Evolutionary conservation across 371 early-diverging fungal genomes (phyloP).

Genomic region (Apophysomyces ossiformis): DNA sequence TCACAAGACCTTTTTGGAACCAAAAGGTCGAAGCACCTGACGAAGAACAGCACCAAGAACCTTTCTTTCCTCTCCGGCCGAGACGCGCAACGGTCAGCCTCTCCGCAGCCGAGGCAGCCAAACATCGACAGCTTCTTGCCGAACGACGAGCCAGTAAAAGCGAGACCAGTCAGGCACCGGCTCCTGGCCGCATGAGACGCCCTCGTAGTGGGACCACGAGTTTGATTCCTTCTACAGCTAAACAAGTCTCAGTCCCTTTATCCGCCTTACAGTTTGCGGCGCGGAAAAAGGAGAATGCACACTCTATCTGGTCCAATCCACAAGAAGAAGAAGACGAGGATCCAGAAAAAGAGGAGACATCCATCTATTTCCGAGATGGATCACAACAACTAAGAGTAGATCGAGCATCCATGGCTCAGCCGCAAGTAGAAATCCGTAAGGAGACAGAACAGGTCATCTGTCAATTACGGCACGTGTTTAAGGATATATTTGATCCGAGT

Average conservation of each 20-base stretch:
- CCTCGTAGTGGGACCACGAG: slow-evolving; percentile 6
- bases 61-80: background rate
- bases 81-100: slow-evolving; percentile 8
- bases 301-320: slow-evolving; percentile 14
- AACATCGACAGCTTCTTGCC: slow-evolving; percentile 3
- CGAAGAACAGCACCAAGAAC: background rate
- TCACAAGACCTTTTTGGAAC: slow-evolving; percentile 4
- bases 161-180: background rate
- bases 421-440: no score
- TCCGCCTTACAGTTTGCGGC: slow-evolving; percentile 14
- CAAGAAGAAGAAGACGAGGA: background rate
- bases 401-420: no score
- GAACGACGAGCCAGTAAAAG: slow-evolving; percentile 2
- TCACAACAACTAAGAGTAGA: background rate
- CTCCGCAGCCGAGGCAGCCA: slow-evolving; percentile 5
- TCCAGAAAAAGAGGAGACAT: background rate
- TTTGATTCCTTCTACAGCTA: slow-evolving; percentile 6
- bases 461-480: slow-evolving; percentile 3
- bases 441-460: background rate
- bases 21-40: background rate
- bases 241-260: slow-evolving; percentile 8
- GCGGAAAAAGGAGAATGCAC: slow-evolving; percentile 9
- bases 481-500: background rate
- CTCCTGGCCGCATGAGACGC: background rate
- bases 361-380: background rate